phyloP scores from a whole-genome alignment of 257 asterid species.

The Plectranthus barbatus region DNA sequence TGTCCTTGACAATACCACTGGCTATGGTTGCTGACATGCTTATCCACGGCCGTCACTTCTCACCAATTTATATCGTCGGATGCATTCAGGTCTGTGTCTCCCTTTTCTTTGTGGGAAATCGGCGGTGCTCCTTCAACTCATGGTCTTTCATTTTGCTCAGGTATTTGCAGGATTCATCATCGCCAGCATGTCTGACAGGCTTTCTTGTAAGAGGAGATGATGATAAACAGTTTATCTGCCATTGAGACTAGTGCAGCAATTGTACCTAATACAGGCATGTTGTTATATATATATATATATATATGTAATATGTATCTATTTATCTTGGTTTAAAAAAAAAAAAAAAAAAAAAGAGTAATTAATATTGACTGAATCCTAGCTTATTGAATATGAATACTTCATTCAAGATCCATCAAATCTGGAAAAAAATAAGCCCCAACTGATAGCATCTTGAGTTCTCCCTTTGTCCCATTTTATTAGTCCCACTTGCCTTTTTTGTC shows the following conservation, averaged over 20 bases:
- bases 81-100: conserved; percentile 48
- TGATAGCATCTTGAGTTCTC: no score
- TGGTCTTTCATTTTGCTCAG: conserved; percentile 23
- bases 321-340: no score
- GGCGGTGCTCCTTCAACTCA: no score
- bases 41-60: conserved; percentile 61
- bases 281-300: not conserved
- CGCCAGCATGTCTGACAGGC: conserved; percentile 50
- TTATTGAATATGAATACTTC: no score
- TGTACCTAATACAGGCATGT: not conserved
- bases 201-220: conserved; percentile 32
- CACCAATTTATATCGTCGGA: conserved; percentile 56
- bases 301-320: no score
- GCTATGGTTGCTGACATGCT: conserved; percentile 81
- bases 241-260: not conserved
- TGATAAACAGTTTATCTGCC: not conserved
- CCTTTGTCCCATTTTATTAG: no score
- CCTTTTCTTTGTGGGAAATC: not conserved
- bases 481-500: no score
- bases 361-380: no score
- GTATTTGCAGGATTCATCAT: conserved; percentile 65
- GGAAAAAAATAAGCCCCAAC: no score
- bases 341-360: no score
- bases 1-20: conserved; percentile 71
- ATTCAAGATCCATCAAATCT: no score